Base-by-base conservation (phyloP, 768 basidiomycete genomes). In the Mycena maculata region DNA sequence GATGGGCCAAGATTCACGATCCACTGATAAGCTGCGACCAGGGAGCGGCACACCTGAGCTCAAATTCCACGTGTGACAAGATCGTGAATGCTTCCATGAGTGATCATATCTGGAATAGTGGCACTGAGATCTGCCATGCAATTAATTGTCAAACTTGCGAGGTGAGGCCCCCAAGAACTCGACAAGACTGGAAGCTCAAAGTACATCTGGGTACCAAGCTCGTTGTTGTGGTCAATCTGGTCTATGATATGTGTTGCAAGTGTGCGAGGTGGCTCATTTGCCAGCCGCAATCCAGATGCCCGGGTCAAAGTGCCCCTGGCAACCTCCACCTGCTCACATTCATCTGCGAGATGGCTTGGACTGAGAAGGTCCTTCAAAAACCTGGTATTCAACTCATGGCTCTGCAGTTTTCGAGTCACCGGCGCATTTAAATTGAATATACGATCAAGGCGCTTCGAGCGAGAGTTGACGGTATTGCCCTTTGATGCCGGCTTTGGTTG, bases 201-300 rank as follows among this genome's bases (percentile, higher is more conserved):
- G 25, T 59, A 52, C 55, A 65, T 58, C 33, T 45, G 48, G 0
- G 57, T 58, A 48, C 63, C 53, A 38, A 65, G 57, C 25, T 59
- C 38, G 18, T 59, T 65, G 6, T 65, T n/a, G 48, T 38, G 31
- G 5, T 36, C 33, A 36, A 36, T 36, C 13, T 36, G 33, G 13
- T 36, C 33, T 6, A 36, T 13, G 13, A 36, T 36, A 36, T 13
- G 33, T 6, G 8, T 36, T 6, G 33, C 33, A 7, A 36, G 6
- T 36, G 33, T 36, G 8, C 33, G 6, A 7, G 33, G 33, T 7
- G 33, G 13, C 8, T 36, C 33, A 13, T 36, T 36, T 6, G 33
- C 33, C 6, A 36, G 33, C 8, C 33, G 33, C 6, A 36, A 36
- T 6, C 13, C 33, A 7, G 33, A 36, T 6, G 33, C 8, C 33